Conservation (phyloP, 768 basidiomycete genomes). For the Boletus patriciae region DNA sequence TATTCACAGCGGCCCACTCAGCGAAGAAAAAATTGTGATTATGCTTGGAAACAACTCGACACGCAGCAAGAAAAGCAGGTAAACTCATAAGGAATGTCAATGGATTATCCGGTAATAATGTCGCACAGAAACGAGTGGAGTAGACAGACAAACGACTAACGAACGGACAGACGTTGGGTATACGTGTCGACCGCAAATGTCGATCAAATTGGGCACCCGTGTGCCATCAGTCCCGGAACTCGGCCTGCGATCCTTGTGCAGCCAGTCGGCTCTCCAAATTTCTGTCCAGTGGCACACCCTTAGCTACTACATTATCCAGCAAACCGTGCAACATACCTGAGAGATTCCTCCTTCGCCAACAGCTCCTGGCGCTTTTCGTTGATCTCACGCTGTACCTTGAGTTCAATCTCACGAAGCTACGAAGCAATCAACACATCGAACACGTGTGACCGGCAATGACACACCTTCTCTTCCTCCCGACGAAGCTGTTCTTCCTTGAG, state of each 20-base stretch:
- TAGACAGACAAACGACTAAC: constrained; percentile 38
- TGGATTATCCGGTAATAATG: constrained; percentile 38
- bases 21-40: constrained; percentile 20
- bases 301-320: background rate
- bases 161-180: constrained; percentile 36
- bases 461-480: constrained; percentile 92
- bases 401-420: constrained; percentile 93
- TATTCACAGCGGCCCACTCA: constrained; percentile 14
- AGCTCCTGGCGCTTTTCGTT: constrained; percentile 97
- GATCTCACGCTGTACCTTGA: constrained; percentile 97
- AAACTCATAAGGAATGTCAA: constrained; percentile 37
- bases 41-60: constrained; percentile 21
- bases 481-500: constrained; percentile 99
- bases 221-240: constrained; percentile 65
- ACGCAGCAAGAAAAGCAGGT: constrained; percentile 31
- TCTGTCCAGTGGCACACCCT: constrained; percentile 38
- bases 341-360: constrained; percentile 93
- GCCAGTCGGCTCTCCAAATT: constrained; percentile 90
- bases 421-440: constrained; percentile 13
- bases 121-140: constrained; percentile 36
- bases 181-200: constrained; percentile 30
- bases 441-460: constrained; percentile 5
- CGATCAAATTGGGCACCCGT: constrained; percentile 22
- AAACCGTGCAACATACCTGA: constrained; percentile 53
- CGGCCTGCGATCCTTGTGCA: constrained; percentile 80